A percentile compares a stretch with the other conserved stretches of the same genome.
These are phyloP conservation scores for Trichoderma sp. DNA, from an alignment of 2,329 filamentous ascomycete genomes.

Conservation along the genomic window DNA sequence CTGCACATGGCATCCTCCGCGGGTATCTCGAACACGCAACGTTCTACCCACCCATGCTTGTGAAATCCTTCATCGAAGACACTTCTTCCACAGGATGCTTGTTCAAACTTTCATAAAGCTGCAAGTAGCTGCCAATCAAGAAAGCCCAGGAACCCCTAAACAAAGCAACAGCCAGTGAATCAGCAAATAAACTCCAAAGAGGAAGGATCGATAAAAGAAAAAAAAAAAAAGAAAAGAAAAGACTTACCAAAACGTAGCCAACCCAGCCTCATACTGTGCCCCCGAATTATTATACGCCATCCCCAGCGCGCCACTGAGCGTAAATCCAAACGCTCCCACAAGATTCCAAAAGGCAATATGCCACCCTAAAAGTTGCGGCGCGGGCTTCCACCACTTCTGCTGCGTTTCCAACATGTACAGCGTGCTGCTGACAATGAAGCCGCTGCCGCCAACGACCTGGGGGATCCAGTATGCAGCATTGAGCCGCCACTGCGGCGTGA, in stretches of 20 bases:
- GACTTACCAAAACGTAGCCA: slow-evolving; percentile 39
- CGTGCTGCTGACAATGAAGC: slow-evolving; percentile 60
- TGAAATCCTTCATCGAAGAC: slow-evolving; percentile 4
- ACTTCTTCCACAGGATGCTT: slow-evolving; percentile 27
- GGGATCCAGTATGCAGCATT: slow-evolving; percentile 62
- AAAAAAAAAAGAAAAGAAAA: too few relatives aligned
- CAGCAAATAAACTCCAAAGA: slow-evolving; percentile 42
- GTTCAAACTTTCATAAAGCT: slow-evolving; percentile 29
- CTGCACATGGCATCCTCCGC: too few relatives aligned
- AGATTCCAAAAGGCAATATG: slow-evolving; percentile 68
- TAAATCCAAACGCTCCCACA: slow-evolving; percentile 64
- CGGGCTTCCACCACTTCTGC: slow-evolving; percentile 62
- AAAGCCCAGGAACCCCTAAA: slow-evolving; percentile 53
- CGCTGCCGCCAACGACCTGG: slow-evolving; percentile 62
- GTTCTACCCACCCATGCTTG: not conserved
- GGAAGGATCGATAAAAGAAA: not conserved
- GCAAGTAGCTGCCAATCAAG: slow-evolving; percentile 35
- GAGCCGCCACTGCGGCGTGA: slow-evolving; percentile 47
- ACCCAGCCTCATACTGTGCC: slow-evolving; percentile 25
- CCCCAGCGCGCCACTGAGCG: slow-evolving; percentile 58
- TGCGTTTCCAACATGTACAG: slow-evolving; percentile 70
- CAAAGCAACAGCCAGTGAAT: slow-evolving; percentile 44
- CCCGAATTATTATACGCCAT: slow-evolving; percentile 34
- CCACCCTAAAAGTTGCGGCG: slow-evolving; percentile 61
- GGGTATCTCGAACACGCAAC: not conserved